phyloP scores from a whole-genome alignment of 2,329 filamentous ascomycete genomes.

The Trichophyton mentagrophytes region DNA sequence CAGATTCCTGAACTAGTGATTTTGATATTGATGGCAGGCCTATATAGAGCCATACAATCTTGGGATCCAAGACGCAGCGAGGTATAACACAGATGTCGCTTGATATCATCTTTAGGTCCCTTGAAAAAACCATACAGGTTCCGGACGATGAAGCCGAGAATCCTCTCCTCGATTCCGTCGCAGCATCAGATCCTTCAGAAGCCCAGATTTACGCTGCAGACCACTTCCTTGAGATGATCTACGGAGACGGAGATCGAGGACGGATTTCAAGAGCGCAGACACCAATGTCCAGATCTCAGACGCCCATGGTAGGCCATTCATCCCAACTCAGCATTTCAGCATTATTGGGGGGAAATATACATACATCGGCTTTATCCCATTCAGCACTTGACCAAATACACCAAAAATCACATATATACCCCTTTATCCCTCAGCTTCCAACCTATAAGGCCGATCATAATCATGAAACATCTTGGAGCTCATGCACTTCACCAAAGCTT shows the following conservation, averaged over 20 bases:
- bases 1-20: not conserved
- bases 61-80: constrained; percentile 74
- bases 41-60: constrained; percentile 77
- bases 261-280: constrained; percentile 54
- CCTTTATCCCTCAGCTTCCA: not conserved
- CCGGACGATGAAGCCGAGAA: constrained; percentile 40
- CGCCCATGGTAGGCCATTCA: constrained; percentile 32
- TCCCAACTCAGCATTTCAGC: constrained; percentile 17
- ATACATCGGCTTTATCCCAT: not conserved
- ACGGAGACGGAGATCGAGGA: constrained; percentile 52
- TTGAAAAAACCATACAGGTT: constrained; percentile 59
- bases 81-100: constrained; percentile 85
- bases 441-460: not conserved
- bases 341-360: not conserved
- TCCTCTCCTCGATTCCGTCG: constrained; percentile 58
- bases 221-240: constrained; percentile 66
- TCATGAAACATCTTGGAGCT: not conserved
- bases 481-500: constrained; percentile 3
- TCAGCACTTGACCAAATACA: not conserved
- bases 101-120: constrained; percentile 75
- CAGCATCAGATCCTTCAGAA: constrained; percentile 67
- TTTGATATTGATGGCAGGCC: not conserved
- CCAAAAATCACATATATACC: not conserved
- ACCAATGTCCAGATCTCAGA: constrained; percentile 47
- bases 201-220: constrained; percentile 61